Conservation (phyloP, 441 rosid species). For the Brassica balearica region DNA sequence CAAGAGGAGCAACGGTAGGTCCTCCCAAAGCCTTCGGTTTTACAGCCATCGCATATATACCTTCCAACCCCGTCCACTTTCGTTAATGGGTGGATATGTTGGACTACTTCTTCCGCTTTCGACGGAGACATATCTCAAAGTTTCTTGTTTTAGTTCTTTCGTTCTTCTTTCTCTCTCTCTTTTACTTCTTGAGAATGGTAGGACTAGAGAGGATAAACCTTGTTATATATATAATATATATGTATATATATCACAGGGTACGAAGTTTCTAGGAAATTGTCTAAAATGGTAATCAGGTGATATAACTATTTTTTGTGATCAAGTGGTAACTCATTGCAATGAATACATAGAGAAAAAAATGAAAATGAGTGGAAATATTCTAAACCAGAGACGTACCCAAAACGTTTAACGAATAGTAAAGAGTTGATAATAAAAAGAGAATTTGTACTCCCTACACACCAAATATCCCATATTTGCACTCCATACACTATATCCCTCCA, state of each 20-base stretch:
- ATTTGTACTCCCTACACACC: too few relatives aligned
- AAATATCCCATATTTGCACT: too few relatives aligned
- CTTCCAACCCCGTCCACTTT: not conserved
- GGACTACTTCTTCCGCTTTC: not conserved
- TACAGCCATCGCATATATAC: not conserved
- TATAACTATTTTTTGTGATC: not conserved
- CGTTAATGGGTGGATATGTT: not conserved
- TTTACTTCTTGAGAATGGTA: not conserved
- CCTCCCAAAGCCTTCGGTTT: not conserved
- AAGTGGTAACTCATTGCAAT: not conserved
- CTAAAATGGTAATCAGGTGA: not conserved
- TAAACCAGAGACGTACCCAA: not conserved
- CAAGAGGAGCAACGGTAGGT: not conserved
- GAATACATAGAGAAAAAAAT: not conserved
- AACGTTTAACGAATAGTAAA: not conserved
- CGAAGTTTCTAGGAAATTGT: not conserved
- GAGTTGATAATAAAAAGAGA: not conserved
- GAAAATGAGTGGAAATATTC: not conserved
- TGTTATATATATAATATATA: too few relatives aligned
- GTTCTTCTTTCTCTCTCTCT: not conserved
- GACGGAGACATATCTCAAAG: not conserved
- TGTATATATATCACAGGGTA: not conserved
- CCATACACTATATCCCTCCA: too few relatives aligned
- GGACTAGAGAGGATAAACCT: not conserved
- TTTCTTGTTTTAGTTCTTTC: too few relatives aligned